Percentiles rank a stretch among this genome's conserved stretches.
Evolutionary conservation across 2,329 filamentous ascomycete genomes (phyloP).

Genomic region (Ascochyta fabae): DNA sequence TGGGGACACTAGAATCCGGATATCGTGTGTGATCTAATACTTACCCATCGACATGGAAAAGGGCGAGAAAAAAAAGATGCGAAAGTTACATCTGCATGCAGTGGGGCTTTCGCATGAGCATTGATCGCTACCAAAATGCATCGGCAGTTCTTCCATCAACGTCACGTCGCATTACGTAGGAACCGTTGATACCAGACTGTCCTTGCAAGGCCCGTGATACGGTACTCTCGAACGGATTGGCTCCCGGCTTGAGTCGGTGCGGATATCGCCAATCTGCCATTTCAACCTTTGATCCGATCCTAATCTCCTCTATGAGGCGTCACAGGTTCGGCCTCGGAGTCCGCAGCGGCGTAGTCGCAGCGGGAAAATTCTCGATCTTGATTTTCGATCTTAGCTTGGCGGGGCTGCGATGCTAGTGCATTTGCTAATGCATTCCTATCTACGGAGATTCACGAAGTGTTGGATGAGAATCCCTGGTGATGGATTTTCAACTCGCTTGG

Average conservation of each 20-base stretch:
- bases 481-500: not conserved
- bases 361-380: slow-evolving; percentile 2
- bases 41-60: not conserved
- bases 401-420: slow-evolving; percentile 11
- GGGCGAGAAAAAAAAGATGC: not conserved
- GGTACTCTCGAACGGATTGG: not conserved
- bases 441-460: not conserved
- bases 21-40: not conserved
- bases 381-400: slow-evolving; percentile 9
- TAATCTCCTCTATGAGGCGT: not conserved
- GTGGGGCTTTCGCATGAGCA: not conserved
- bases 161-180: not conserved
- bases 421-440: not conserved
- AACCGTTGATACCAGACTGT: not conserved
- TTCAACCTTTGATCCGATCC: not conserved
- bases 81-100: not conserved
- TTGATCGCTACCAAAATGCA: not conserved
- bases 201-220: not conserved
- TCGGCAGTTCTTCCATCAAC: not conserved
- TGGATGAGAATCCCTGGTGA: not conserved
- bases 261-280: not conserved
- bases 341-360: not conserved
- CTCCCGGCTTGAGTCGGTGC: no score
- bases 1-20: not conserved
- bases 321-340: not conserved